phyloP scores from a whole-genome alignment of 306 rosid species.

The Cucurbita moschata region DNA sequence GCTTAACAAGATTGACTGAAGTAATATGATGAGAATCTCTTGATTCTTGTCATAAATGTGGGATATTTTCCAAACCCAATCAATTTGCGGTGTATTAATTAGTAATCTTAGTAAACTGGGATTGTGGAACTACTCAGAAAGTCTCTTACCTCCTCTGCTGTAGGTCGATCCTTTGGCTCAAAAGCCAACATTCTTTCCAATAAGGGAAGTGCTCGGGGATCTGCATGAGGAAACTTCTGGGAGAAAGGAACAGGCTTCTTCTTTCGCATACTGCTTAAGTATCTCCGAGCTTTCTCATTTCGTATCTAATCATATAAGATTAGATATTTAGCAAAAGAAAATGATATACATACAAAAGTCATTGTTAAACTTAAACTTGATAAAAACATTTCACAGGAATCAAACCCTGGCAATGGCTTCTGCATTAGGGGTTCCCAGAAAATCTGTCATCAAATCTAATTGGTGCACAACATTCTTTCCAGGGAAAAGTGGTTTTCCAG shows the following conservation, averaged over 20 bases:
- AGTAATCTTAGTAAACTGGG: background rate
- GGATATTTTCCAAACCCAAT: background rate
- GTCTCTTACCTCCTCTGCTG: constrained; percentile 76
- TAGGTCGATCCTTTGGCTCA: constrained; percentile 94
- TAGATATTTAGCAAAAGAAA: constrained; percentile 8
- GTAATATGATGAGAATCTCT: background rate
- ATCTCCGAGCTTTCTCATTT: constrained; percentile 95
- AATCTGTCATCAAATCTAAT: constrained; percentile 89
- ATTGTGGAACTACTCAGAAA: background rate
- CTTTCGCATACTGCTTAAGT: constrained; percentile 89
- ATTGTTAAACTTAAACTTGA: background rate
- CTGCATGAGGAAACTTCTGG: constrained; percentile 89
- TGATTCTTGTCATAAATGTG: background rate
- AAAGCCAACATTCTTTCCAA: constrained; percentile 95
- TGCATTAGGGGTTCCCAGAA: constrained; percentile 81
- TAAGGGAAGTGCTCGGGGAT: constrained; percentile 87
- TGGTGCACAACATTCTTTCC: constrained; percentile 98
- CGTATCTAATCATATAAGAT: constrained; percentile 40
- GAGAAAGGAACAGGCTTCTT: constrained; percentile 77
- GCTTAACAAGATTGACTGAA: background rate
- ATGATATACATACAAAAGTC: background rate
- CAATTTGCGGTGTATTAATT: background rate
- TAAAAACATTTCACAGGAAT: constrained; percentile 2
- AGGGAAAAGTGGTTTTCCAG: constrained; percentile 97
- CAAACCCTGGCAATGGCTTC: constrained; percentile 93